Base-by-base conservation (phyloP, 75 land plant genomes). In the Selaginella tamariscina region DNA sequence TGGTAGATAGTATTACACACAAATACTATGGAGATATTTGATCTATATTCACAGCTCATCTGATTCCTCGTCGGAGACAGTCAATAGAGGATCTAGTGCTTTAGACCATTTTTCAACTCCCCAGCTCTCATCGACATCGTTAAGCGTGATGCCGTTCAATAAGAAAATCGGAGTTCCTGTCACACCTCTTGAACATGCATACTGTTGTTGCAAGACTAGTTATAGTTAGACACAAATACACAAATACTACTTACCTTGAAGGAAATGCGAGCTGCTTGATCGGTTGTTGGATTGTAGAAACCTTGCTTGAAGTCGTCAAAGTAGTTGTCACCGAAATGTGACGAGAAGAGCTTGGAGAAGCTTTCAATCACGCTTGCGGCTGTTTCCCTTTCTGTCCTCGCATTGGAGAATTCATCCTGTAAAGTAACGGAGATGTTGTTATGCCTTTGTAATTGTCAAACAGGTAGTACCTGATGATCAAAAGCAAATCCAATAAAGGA, bases 101-200 rank as follows among this genome's bases (percentile, higher is more conserved):
- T 66, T 74, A 72, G 31, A 78, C 97, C 97, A 91, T 44, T 70
- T 73, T n/a, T 26, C 54, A 56, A 74, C 82, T 64, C 73, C 74
- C 55, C 87, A 54, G 2, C 83, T 28, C 1, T 82, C 79, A 27
- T 82, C 97, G 30, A 74, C 69, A 68, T 74, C 81, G 26, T 79
- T 72, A 33, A 84, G 30, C 0, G 54, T 64, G 31, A 92, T 81
- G 1, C 97, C 97, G 74, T 92, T 92, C 0, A 92, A 77, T 33
- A 86, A 81, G 79, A 84, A 92, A 67, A 67, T 78, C 1, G 97
- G 97, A 21, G 97, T 82, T 18, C 85, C 89, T 2, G 31, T 65
- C 54, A 92, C 97, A n/a, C 78, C 93, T 70, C 97, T 80, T 30
- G 88, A 83, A 62, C 90, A 85, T 24, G 89, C 89, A 83, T 84